These are phyloP conservation scores for Phaseolus coccineus DNA, from an alignment of 331 rosid species.

Conservation along the genomic window DNA sequence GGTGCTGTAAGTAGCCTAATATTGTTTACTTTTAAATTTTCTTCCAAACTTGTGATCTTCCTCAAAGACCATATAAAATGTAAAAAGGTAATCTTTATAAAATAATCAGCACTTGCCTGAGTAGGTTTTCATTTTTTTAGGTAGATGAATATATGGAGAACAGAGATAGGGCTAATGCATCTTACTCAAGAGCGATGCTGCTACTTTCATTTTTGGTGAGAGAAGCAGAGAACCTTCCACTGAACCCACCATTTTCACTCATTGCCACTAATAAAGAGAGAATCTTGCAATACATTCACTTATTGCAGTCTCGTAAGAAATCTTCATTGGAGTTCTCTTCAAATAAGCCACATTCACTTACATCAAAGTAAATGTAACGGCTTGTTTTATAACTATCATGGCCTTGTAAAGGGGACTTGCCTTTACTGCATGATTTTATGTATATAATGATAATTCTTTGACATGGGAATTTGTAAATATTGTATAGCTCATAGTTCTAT, in stretches of 20 bases:
- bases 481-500: conserved; percentile 35
- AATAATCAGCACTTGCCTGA: conserved; percentile 18
- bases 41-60: conserved; percentile 5
- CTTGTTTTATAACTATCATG: conserved; percentile 21
- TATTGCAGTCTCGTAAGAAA: conserved; percentile 58
- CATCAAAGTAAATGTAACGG: conserved; percentile 41
- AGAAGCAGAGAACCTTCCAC: conserved; percentile 77
- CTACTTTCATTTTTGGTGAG: conserved; percentile 76
- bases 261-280: conserved; percentile 61
- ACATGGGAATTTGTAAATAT: conserved; percentile 51
- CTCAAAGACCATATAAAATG: conserved; percentile 4
- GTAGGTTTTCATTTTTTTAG: conserved; percentile 51
- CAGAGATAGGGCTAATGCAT: conserved; percentile 61
- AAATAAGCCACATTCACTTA: conserved; percentile 43
- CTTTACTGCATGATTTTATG: conserved; percentile 46
- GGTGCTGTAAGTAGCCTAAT: conserved; percentile 76
- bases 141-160: conserved; percentile 78
- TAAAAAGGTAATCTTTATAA: not conserved
- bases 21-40: not conserved
- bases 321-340: conserved; percentile 54
- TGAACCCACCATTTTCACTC: conserved; percentile 77
- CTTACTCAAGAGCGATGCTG: conserved; percentile 82
- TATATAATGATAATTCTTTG: conserved; percentile 54
- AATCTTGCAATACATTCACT: conserved; percentile 66
- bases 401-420: conserved; percentile 39